phyloP scores from a whole-genome alignment of 2,329 filamentous ascomycete genomes.

The Aspergillus puulaauensis region DNA sequence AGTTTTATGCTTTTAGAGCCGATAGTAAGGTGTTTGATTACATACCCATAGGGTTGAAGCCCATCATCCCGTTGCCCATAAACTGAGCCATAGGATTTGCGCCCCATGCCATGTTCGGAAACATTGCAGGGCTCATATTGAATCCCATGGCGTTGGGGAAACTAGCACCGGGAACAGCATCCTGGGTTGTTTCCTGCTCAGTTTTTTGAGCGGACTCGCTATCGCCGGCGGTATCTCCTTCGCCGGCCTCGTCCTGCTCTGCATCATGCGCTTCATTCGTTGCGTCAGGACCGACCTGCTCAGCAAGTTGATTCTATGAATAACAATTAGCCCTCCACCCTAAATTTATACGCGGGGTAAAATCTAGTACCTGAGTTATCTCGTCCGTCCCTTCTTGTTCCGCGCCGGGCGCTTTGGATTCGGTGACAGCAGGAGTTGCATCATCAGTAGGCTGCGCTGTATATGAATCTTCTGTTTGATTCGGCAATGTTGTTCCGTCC shows the following conservation, averaged over 20 bases:
- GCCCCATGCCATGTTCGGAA: conserved; percentile 59
- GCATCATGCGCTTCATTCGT: conserved; percentile 10
- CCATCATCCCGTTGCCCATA: conserved; percentile 48
- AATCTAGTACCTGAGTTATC: conserved; percentile 19
- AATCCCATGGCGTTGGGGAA: conserved; percentile 36
- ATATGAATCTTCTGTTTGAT: conserved; percentile 12
- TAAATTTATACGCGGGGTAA: not conserved
- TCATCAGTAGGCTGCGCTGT: conserved; percentile 16
- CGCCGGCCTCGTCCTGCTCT: conserved; percentile 11
- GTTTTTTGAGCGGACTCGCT: conserved; percentile 10
- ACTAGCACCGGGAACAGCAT: conserved; percentile 12
- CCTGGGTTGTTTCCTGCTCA: conserved; percentile 17
- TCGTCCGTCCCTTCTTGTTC: conserved; percentile 8
- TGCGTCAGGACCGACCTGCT: conserved; percentile 10
- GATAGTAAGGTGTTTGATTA: not conserved
- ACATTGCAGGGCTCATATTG: conserved; percentile 49
- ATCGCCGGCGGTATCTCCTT: conserved; percentile 21
- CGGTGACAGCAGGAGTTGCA: conserved; percentile 3
- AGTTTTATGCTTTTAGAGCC: conserved; percentile 1
- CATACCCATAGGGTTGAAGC: conserved; percentile 87
- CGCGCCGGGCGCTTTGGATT: conserved; percentile 7
- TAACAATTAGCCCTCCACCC: not conserved
- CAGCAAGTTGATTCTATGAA: conserved; percentile 16
- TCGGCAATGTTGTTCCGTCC: conserved; percentile 7
- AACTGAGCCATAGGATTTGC: conserved; percentile 72